Evolutionary conservation across 2,329 filamentous ascomycete species (phyloP), one percentile per base, ranked within the genome.

Genomic region (Cercospora janseana): DNA sequence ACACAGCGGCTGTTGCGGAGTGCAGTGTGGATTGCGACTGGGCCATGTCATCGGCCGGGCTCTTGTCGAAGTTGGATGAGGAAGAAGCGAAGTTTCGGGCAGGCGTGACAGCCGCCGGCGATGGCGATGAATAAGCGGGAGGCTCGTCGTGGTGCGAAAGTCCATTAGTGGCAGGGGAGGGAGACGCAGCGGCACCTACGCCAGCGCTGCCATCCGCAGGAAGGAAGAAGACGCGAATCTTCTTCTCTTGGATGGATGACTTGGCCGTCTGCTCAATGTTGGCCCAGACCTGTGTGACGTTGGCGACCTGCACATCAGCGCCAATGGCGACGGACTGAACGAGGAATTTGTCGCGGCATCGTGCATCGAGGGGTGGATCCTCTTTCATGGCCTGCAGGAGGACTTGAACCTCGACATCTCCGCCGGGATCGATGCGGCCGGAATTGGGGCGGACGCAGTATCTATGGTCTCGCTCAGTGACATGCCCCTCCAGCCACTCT

Each of bases 371-470:
- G 15, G 91, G 81, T 49, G 92, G 92, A 65, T 97, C 91, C 66
- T 89, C 83, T 78, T 95, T 96, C 93, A 98, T 96, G 18, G 92
- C 90, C 75, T 98, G 93, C 32, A 98, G 83, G 28, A 97, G 84
- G 51, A 98, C 93, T 94, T 91, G 86, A 58, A 98, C 92, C 71
- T 96, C 90, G 60, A 98, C 91, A 70, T 87, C 81, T 70, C 87
- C 82, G 62, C 90, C 88, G 29, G 91, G 85, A 69, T 95, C 91
- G 70, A 98, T 93, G 69, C 91, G 87, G 64, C 93, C 93, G 45
- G 91, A 95, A 77, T 98, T 97, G 50, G 93, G 92, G 65, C 93
- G 85, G 52, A 97, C 92, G 71, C 93, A 97, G 76, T 98, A 98
- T 78, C 92, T 96, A 42, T 34, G 26, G n/a, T 23, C 20, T 26